Conservation (phyloP, 352 stramenopile genomes). For the Globisporangium rhizosaccharum region DNA sequence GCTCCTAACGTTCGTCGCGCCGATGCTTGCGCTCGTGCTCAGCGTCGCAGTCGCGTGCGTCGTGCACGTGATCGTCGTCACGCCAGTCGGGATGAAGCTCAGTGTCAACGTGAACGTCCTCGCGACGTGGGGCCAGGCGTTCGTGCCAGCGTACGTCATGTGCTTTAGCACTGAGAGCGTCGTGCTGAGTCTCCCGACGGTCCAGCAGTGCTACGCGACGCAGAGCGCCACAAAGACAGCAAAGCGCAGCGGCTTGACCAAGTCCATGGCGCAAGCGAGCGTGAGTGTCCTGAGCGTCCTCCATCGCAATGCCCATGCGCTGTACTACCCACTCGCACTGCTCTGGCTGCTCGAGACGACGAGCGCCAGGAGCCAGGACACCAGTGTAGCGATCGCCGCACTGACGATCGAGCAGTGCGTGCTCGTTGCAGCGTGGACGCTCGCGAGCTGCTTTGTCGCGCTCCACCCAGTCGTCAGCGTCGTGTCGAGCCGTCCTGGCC, state of each 20-base stretch:
- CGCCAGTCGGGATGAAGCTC: constrained; percentile 29
- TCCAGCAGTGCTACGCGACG: constrained; percentile 28
- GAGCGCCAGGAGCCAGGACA: constrained; percentile 3
- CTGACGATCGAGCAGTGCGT: constrained; percentile 16
- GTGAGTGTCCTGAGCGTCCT: constrained; percentile 19
- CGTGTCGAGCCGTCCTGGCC: constrained; percentile 11
- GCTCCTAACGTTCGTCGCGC: constrained; percentile 27
- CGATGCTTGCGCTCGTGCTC: constrained; percentile 33
- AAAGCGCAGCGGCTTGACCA: constrained; percentile 21
- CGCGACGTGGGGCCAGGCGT: constrained; percentile 11
- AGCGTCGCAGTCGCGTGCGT: constrained; percentile 21
- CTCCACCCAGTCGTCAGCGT: constrained; percentile 2
- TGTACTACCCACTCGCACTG: constrained; percentile 39
- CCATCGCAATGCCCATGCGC: constrained; percentile 26
- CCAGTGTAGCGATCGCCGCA: not conserved
- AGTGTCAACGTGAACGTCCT: constrained; percentile 21
- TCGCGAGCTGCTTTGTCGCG: constrained; percentile 41
- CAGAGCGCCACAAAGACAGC: constrained; percentile 12
- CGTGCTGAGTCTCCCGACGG: constrained; percentile 24
- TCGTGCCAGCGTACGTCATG: constrained; percentile 31
- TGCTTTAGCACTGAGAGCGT: constrained; percentile 34
- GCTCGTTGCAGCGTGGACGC: constrained; percentile 14
- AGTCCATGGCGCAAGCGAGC: constrained; percentile 31
- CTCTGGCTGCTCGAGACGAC: constrained; percentile 32
- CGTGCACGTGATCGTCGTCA: constrained; percentile 27